These are phyloP conservation scores for Fusarium miscanthi DNA, from an alignment of 2,329 filamentous ascomycete genomes.

Conservation along the genomic window DNA sequence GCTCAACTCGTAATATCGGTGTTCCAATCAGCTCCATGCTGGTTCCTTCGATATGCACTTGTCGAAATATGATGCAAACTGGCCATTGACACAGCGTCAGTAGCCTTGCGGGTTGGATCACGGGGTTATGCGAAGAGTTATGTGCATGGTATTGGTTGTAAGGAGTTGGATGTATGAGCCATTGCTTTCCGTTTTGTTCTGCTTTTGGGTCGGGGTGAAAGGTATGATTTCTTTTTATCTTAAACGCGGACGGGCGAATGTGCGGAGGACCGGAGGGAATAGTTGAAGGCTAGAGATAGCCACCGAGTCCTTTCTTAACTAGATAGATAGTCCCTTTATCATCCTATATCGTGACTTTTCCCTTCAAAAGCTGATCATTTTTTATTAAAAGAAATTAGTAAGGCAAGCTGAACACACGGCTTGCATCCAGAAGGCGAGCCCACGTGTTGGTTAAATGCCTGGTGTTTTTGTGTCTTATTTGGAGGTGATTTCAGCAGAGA, in stretches of 20 bases:
- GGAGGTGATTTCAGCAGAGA: neutral
- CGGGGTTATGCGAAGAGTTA: conserved; percentile 13
- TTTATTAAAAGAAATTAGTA: neutral
- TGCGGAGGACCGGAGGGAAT: conserved; percentile 1
- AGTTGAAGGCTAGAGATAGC: neutral
- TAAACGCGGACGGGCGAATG: conserved; percentile 22
- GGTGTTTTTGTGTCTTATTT: neutral
- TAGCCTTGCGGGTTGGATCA: conserved; percentile 14
- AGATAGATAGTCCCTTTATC: neutral
- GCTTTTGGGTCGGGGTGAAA: conserved; percentile 8
- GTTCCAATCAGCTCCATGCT: neutral
- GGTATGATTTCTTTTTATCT: conserved; percentile 20
- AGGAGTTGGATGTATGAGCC: conserved; percentile 41
- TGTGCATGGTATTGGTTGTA: conserved; percentile 26
- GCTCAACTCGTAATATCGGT: conserved; percentile 59
- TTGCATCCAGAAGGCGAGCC: neutral
- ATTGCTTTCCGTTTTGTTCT: conserved; percentile 29
- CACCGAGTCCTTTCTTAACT: neutral
- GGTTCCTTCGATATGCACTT: neutral
- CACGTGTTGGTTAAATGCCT: neutral
- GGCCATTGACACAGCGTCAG: neutral
- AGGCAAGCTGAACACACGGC: neutral
- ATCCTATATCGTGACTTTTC: neutral
- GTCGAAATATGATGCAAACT: neutral
- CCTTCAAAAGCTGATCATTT: neutral